phyloP scores from a whole-genome alignment of 805 yeast genomes.

The Saturnispora galanensis region DNA sequence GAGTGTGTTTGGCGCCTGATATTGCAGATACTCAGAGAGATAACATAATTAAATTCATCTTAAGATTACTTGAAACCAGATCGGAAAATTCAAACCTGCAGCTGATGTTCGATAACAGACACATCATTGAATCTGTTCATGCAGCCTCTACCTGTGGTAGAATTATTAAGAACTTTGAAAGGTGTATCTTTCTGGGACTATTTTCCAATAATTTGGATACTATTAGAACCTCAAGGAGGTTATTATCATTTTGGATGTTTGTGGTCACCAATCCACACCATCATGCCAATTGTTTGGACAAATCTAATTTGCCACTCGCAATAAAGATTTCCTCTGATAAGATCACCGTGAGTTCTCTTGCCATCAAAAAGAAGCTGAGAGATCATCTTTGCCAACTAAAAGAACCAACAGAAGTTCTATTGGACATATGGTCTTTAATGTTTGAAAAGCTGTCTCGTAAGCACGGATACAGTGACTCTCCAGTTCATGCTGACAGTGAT shows the following conservation, averaged over 20 bases:
- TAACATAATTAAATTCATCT: constrained; percentile 30
- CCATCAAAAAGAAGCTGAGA: constrained; percentile 60
- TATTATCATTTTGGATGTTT: constrained; percentile 23
- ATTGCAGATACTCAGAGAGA: constrained; percentile 19
- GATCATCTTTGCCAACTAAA: constrained; percentile 25
- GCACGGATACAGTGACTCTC: constrained; percentile 7
- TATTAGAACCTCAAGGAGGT: constrained; percentile 37
- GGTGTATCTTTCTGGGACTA: constrained; percentile 40
- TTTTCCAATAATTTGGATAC: constrained; percentile 43
- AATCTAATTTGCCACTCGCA: constrained; percentile 30
- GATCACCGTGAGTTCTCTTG: constrained; percentile 61
- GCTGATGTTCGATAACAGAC: constrained; percentile 1
- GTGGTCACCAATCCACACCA: constrained; percentile 18
- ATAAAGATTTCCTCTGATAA: constrained; percentile 41
- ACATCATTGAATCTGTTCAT: constrained; percentile 14
- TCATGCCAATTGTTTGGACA: constrained; percentile 17
- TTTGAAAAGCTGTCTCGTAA: constrained; percentile 28
- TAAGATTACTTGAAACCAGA: constrained; percentile 29
- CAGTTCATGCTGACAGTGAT: background rate
- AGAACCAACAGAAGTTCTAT: constrained; percentile 31
- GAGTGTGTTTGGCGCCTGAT: constrained; percentile 20
- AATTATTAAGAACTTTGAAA: constrained; percentile 36
- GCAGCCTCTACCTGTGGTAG: constrained; percentile 21
- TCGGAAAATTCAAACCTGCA: constrained; percentile 19
- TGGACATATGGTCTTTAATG: constrained; percentile 35